These are phyloP conservation scores for Lablab purpureus DNA, from an alignment of 306 rosid genomes.

Conservation along the genomic window DNA sequence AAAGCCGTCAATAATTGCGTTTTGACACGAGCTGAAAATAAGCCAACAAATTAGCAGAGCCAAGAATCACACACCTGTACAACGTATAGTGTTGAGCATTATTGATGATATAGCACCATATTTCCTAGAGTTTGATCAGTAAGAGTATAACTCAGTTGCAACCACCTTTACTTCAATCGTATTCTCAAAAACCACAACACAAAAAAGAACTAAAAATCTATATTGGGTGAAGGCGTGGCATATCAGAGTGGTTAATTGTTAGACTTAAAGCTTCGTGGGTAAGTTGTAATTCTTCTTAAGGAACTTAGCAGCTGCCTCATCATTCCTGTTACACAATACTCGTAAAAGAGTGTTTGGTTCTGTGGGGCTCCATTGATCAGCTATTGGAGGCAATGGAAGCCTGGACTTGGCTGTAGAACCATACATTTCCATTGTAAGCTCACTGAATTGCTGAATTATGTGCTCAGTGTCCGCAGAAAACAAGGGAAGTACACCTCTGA, in stretches of 20 bases:
- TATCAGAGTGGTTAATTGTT: slow-evolving; percentile 40
- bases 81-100: slow-evolving; percentile 36
- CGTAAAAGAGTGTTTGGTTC: slow-evolving; percentile 91
- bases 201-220: slow-evolving; percentile 19
- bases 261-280: slow-evolving; percentile 81
- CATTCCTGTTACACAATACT: slow-evolving; percentile 84
- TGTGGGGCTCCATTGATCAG: slow-evolving; percentile 79
- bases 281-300: slow-evolving; percentile 88
- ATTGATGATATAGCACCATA: slow-evolving; percentile 26
- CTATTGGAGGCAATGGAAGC: slow-evolving; percentile 83
- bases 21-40: slow-evolving; percentile 27
- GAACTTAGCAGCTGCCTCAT: slow-evolving; percentile 88
- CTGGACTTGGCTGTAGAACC: slow-evolving; percentile 74
- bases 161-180: slow-evolving; percentile 16
- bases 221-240: slow-evolving; percentile 22
- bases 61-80: slow-evolving; percentile 49
- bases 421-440: slow-evolving; percentile 52
- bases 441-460: slow-evolving; percentile 75
- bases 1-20: slow-evolving; percentile 1
- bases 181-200: slow-evolving; percentile 35
- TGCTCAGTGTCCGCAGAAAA: slow-evolving; percentile 58
- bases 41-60: slow-evolving; percentile 38
- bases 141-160: slow-evolving; percentile 2
- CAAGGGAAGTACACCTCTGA: slow-evolving; percentile 64
- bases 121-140: slow-evolving; percentile 37